phyloP scores from a whole-genome alignment of 2,329 filamentous ascomycete species.

The Cadophora malorum region DNA sequence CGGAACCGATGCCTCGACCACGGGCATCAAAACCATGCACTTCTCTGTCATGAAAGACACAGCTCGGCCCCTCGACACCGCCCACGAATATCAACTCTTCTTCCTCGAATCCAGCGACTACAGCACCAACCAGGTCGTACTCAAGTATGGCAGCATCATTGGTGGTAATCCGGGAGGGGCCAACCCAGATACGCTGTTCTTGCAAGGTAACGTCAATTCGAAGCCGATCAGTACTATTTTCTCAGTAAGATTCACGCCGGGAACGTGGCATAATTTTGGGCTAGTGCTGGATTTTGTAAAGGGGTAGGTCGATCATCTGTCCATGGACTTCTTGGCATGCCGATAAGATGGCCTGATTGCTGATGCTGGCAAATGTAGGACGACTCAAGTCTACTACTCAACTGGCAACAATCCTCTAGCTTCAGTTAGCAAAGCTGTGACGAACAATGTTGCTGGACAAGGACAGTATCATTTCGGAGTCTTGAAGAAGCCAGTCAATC shows the following conservation, averaged over 20 bases:
- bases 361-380: constrained; percentile 47
- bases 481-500: constrained; percentile 61
- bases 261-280: constrained; percentile 67
- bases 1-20: constrained; percentile 57
- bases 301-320: constrained; percentile 49
- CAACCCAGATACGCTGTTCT: constrained; percentile 51
- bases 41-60: constrained; percentile 63
- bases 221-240: constrained; percentile 57
- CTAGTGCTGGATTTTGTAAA: constrained; percentile 62
- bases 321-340: too few relatives aligned
- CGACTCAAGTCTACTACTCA: constrained; percentile 64
- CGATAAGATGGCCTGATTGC: not conserved
- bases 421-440: constrained; percentile 52
- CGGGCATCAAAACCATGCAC: constrained; percentile 66
- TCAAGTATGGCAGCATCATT: constrained; percentile 59
- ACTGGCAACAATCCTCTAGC: constrained; percentile 52
- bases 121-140: constrained; percentile 57
- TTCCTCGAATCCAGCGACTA: constrained; percentile 56
- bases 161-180: constrained; percentile 48
- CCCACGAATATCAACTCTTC: constrained; percentile 66
- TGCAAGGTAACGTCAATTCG: constrained; percentile 52
- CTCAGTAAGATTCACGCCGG: constrained; percentile 56
- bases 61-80: constrained; percentile 58
- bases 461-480: constrained; percentile 69
- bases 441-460: constrained; percentile 60